phyloP scores from a whole-genome alignment of 306 rosid species.

The Dryas octopetala region DNA sequence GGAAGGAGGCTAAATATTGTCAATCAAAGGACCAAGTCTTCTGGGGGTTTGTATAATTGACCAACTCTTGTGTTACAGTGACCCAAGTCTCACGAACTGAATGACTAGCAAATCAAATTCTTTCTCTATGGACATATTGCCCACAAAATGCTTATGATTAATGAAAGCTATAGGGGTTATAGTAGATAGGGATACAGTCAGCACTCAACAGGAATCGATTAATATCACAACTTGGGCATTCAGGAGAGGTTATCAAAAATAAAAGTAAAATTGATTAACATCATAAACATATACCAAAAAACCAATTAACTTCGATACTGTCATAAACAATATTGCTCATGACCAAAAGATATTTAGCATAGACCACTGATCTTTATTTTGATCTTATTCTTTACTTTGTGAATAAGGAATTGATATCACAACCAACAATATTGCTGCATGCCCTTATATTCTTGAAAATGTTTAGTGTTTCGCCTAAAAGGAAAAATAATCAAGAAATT shows the following conservation, averaged over 20 bases:
- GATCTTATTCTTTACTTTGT: background rate
- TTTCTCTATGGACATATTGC: background rate
- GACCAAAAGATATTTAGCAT: background rate
- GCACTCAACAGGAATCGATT: background rate
- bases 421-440: background rate
- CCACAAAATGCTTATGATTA: background rate
- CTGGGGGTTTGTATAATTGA: background rate
- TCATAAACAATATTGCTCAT: background rate
- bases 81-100: background rate
- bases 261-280: background rate
- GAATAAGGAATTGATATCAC: background rate
- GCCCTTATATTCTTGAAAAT: background rate
- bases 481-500: background rate
- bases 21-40: background rate
- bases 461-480: background rate
- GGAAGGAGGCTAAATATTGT: background rate
- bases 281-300: background rate
- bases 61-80: background rate
- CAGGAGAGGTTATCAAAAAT: background rate
- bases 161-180: background rate
- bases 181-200: constrained; percentile 4
- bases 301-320: background rate
- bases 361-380: background rate
- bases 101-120: background rate
- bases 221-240: background rate